These are phyloP conservation scores for Serendipita sp. DNA, from an alignment of 768 basidiomycete species.

Conservation along the genomic window DNA sequence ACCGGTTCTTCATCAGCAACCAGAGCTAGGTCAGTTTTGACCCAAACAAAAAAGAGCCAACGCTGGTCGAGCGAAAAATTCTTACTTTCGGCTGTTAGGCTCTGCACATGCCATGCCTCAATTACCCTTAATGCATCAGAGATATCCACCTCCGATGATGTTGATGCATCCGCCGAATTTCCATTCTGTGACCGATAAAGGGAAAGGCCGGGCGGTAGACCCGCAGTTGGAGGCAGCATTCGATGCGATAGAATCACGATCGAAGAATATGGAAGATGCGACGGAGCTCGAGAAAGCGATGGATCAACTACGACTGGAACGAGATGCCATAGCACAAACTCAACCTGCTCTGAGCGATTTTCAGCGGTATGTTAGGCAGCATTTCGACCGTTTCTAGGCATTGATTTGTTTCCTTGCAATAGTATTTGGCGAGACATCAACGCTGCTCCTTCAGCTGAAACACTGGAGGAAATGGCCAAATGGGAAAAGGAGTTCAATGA, in stretches of 20 bases:
- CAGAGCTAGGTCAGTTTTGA: too few relatives aligned
- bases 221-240: slow-evolving; percentile 27
- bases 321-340: slow-evolving; percentile 13
- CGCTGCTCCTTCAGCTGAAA: background rate
- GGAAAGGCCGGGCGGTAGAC: slow-evolving; percentile 60
- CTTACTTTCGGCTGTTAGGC: background rate
- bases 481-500: slow-evolving; percentile 80
- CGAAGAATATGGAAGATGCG: slow-evolving; percentile 16
- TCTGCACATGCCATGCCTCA: background rate
- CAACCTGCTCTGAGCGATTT: slow-evolving; percentile 28
- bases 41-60: too few relatives aligned
- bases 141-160: slow-evolving; percentile 7
- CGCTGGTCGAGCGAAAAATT: background rate
- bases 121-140: background rate
- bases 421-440: slow-evolving; percentile 38
- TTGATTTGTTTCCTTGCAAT: too few relatives aligned
- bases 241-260: slow-evolving; percentile 21
- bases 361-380: slow-evolving; percentile 26
- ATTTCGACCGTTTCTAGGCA: too few relatives aligned
- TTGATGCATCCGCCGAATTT: slow-evolving; percentile 2
- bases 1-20: too few relatives aligned
- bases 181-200: slow-evolving; percentile 48
- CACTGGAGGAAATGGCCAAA: slow-evolving; percentile 44
- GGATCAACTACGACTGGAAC: slow-evolving; percentile 13
- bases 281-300: slow-evolving; percentile 13